These are phyloP conservation scores for Celoporthe dispersa DNA, from an alignment of 2,329 filamentous ascomycete species.

Conservation along the genomic window DNA sequence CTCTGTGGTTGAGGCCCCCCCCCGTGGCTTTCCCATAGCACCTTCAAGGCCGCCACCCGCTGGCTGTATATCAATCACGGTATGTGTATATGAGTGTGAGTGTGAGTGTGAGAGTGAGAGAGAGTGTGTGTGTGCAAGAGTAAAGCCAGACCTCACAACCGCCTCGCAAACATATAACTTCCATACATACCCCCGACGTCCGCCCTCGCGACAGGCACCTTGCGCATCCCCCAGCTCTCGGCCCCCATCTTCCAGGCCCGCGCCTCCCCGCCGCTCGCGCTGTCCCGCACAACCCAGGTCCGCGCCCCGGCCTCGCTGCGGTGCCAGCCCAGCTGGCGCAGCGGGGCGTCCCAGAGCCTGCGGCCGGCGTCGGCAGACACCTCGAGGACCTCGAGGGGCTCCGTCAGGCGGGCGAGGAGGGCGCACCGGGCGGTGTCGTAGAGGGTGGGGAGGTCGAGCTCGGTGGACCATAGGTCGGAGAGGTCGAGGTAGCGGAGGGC, in stretches of 20 bases:
- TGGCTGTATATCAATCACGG: not conserved
- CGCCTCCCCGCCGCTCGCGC: constrained; percentile 44
- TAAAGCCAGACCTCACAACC: constrained; percentile 46
- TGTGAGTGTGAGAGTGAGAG: not conserved
- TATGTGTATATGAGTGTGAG: too few species aligned
- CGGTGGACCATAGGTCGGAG: constrained; percentile 68
- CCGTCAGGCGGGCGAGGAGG: constrained; percentile 63
- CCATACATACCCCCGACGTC: constrained; percentile 97
- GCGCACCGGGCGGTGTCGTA: constrained; percentile 53
- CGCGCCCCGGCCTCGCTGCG: constrained; percentile 70
- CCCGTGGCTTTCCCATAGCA: not conserved
- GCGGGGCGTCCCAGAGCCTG: constrained; percentile 63
- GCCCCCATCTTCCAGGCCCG: constrained; percentile 84
- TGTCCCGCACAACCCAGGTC: constrained; percentile 68
- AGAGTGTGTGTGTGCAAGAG: not conserved
- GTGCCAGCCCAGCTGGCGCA: constrained; percentile 69
- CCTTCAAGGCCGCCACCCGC: too few species aligned
- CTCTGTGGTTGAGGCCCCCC: not conserved
- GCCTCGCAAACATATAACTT: constrained; percentile 66
- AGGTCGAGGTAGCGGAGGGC: constrained; percentile 77
- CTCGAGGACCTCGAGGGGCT: constrained; percentile 77
- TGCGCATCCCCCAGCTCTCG: constrained; percentile 83
- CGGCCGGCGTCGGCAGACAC: constrained; percentile 70
- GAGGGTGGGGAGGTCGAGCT: constrained; percentile 61
- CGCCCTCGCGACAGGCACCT: constrained; percentile 87